A percentile compares a stretch with the other conserved stretches of the same genome.
These are phyloP conservation scores for Rhododendron simsii DNA, from an alignment of 148 eudicot genomes.

Conservation along the genomic window DNA sequence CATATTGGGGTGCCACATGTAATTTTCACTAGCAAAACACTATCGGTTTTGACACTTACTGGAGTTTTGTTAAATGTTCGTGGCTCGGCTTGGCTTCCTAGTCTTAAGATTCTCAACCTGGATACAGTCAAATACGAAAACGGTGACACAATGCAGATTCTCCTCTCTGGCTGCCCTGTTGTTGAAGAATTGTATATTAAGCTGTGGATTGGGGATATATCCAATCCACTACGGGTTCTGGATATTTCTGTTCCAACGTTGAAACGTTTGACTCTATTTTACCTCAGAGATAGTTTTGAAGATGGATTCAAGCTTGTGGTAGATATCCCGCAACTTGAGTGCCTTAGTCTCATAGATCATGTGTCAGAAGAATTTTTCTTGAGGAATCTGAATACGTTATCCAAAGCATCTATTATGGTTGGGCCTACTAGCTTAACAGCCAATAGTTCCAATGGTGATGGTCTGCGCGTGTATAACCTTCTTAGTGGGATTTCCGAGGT, in stretches of 20 bases:
- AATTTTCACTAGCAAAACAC: slow-evolving; percentile 16
- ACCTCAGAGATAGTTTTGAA: background rate
- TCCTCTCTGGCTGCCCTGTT: slow-evolving; percentile 19
- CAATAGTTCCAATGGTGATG: background rate
- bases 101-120: slow-evolving; percentile 22
- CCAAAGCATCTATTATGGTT: background rate
- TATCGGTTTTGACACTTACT: slow-evolving; percentile 18
- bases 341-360: background rate
- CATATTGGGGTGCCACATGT: background rate
- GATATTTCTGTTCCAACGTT: slow-evolving; percentile 1
- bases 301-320: slow-evolving; percentile 3
- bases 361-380: background rate
- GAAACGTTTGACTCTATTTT: background rate
- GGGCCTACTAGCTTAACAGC: background rate
- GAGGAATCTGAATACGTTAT: background rate
- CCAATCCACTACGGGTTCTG: background rate
- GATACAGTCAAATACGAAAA: background rate
- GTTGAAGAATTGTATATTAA: slow-evolving; percentile 21
- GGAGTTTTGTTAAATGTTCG: background rate
- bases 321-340: background rate
- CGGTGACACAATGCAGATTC: slow-evolving; percentile 11
- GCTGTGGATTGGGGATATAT: background rate
- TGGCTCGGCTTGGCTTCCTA: slow-evolving; percentile 17
- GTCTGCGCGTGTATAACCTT: background rate
- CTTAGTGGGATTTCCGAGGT: background rate